Evolutionary conservation across 371 early-diverging fungal genomes (phyloP), one percentile per base, ranked within the genome.

Genomic region (Syncephalastrum sp.): DNA sequence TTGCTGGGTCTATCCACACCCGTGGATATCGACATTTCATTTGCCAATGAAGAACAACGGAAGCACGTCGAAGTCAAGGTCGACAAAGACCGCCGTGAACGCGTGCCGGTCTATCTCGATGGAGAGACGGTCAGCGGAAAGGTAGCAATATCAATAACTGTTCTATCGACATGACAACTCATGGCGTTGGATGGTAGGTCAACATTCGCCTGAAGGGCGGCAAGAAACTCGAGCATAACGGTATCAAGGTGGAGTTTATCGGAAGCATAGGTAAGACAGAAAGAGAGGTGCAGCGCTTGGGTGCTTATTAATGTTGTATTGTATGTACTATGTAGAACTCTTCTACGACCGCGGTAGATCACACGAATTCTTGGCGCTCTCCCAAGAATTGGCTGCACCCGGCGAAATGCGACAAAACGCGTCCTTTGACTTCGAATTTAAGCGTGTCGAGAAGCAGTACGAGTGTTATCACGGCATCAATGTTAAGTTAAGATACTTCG

Each of bases 241-340:
- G 98, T 50, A 96, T 99, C 64, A 95, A 95, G 59, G 90, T 96
- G 25, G 96, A 99, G 69, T 95, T 97, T 66, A 87, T 97, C n/a
- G 97, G 97, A 23, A 84, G 90, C 67, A 95, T 95, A 65, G 94
- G 94, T 91, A 85, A 74, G 50, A 6, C 41, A 49, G 15, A 47
- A 43, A 43, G 14, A n/a, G 19, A 19, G 13, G 38, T 47, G 16
- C 14, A 33, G 24, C 21, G 21, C 21, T 21, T 21, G 21, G 21
- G 21, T 21, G 21, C 21, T 21, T 21, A 21, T 21, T 21, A 21
- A 21, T 21, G 21, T 21, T 0, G 0, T 21, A 21, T 21, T 21
- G 2, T 21, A 21, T 21, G 21, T 21, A 33, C 10, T 10, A 10
- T 5, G 8, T 33, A 89, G 97, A 97, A 67, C 82, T 97, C 60